Percentiles rank a stretch among this genome's conserved stretches.
phyloP scores from a whole-genome alignment of 1,284 basidiomycete species.

The Sphaerobolus stellatus region DNA sequence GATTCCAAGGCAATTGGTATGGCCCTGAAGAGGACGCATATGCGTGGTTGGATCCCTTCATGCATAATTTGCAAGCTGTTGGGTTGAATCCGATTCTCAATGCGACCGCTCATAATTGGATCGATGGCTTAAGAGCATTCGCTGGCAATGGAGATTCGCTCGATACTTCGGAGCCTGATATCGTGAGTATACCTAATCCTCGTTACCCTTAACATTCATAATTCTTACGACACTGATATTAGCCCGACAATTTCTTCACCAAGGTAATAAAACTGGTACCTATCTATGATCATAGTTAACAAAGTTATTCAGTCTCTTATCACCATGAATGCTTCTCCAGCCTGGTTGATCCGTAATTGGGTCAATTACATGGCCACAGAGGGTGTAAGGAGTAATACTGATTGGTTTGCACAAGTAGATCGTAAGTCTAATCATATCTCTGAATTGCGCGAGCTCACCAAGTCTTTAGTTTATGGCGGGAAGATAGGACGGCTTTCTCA shows the following conservation, averaged over 20 bases:
- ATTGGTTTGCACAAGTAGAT: slow-evolving; percentile 11
- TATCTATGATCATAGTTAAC: neutral
- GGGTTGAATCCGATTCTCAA: neutral
- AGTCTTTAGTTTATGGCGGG: slow-evolving; percentile 14
- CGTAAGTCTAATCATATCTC: neutral
- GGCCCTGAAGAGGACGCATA: slow-evolving; percentile 15
- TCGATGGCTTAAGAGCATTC: slow-evolving; percentile 11
- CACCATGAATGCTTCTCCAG: slow-evolving; percentile 27
- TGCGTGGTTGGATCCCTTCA: slow-evolving; percentile 12
- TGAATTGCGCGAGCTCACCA: neutral
- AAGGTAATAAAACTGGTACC: slow-evolving; percentile 20
- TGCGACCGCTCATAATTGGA: slow-evolving; percentile 12
- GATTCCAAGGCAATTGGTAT: slow-evolving; percentile 18
- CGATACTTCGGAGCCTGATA: slow-evolving; percentile 10
- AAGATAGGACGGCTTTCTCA: slow-evolving; percentile 24
- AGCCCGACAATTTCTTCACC: slow-evolving; percentile 46
- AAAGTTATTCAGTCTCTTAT: slow-evolving; percentile 34
- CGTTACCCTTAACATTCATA: neutral
- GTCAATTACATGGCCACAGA: slow-evolving; percentile 1
- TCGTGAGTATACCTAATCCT: slow-evolving; percentile 1
- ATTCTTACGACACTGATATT: neutral
- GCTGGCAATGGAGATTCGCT: slow-evolving; percentile 12
- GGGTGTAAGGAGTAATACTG: slow-evolving; percentile 3
- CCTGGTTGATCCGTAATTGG: slow-evolving; percentile 1
- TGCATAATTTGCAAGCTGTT: slow-evolving; percentile 2